Base-by-base conservation (phyloP, 495 filamentous ascomycete genomes). In the Penicillium flavigenum region DNA sequence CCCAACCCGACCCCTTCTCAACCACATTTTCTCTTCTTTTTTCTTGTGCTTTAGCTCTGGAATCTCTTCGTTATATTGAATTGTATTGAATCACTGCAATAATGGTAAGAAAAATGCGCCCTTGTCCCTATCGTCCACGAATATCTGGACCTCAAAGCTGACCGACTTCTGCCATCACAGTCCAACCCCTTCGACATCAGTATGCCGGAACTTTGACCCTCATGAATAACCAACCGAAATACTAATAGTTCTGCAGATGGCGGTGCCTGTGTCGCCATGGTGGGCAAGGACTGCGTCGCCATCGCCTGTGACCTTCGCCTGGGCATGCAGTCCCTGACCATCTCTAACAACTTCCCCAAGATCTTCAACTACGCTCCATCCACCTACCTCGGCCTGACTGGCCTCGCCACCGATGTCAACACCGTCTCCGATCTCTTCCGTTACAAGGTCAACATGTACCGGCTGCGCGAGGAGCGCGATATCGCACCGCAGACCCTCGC, bases 381-480 rank as follows among this genome's bases (percentile, higher is more conserved):
- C 71, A 91, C 92, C 62, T 96, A 96, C 75, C 88, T 98, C n/a
- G 94, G 94, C 44, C 83, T 98, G 43, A 98, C 95, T 4, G 94
- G 94, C 29, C 88, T 98, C 22, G 94, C 95, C 24, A 98, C 94
- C 56, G 94, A 98, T 75, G 90, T 98, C 41, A 83, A 84, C 34
- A 97, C 95, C 58, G 94, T 98, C 60, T 88, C 87, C 58, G 94
- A 98, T 76, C 90, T 97, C 62, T 94, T 98, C 83, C 91, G 94
- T 67, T 97, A 94, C 83, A 98, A 98, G 81, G 91, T 96, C 66
- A 98, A 98, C 82, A 92, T 98, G 90, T 98, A 98, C 85, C 91
- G 94, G 39, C 85, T 98, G 64, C 90, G 94, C 66, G 94, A 98
- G 79, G 94, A 98, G 79, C 92, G 94, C 62, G 81, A 89, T 76